These are phyloP conservation scores for Solanum lycopersicoides DNA, from an alignment of 257 asterid species.

Conservation along the genomic window DNA sequence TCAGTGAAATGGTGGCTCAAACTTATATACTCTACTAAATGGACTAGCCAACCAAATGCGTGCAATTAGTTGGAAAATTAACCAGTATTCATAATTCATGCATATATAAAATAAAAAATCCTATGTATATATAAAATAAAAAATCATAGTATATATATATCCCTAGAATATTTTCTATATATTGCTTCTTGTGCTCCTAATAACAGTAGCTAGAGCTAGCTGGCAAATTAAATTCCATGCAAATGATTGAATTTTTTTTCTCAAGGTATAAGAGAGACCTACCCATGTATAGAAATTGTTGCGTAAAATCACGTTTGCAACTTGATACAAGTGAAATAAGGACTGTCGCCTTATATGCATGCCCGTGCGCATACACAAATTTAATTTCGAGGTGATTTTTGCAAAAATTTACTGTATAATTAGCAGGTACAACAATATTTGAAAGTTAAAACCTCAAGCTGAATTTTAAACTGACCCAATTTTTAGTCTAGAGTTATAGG, in stretches of 20 bases:
- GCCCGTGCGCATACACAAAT: not conserved
- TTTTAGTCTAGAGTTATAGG: too few species aligned
- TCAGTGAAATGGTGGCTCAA: not conserved
- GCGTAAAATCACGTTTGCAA: not conserved
- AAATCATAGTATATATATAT: too few species aligned
- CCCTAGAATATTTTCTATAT: not conserved
- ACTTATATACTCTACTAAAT: not conserved
- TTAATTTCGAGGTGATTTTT: not conserved
- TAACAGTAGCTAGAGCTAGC: not conserved
- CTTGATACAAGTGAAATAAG: not conserved
- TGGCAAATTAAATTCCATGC: not conserved
- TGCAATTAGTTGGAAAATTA: not conserved
- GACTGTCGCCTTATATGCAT: not conserved
- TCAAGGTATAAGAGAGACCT: not conserved
- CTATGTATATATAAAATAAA: too few species aligned
- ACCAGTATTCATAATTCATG: not conserved
- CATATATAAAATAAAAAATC: too few species aligned
- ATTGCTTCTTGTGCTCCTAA: not conserved
- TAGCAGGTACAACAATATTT: too few species aligned
- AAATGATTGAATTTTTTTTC: not conserved
- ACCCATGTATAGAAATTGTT: not conserved
- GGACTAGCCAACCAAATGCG: not conserved
- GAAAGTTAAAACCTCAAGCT: too few species aligned
- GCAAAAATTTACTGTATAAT: not conserved
- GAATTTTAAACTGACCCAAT: too few species aligned